Evolutionary conservation across 257 asterid genomes (phyloP), one percentile per base, ranked within the genome.

Genomic region (Fraxinus cuspidata): DNA sequence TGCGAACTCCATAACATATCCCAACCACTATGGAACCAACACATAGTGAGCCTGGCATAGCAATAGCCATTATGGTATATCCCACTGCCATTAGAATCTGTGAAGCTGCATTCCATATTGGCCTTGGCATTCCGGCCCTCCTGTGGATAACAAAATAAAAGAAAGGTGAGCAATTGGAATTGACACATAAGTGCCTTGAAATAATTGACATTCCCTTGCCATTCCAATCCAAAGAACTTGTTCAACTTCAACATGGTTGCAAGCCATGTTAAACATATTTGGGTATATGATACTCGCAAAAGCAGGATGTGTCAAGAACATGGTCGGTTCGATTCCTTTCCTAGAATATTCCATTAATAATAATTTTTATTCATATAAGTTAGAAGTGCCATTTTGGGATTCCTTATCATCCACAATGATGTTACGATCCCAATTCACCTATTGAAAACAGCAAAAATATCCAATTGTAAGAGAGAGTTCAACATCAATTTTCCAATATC

Each of bases 41-140:
- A 79, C 89, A 90, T 0, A 92, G 90, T 0, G 97, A 90, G 10
- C 95, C 96, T 0, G 91, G 90, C 80, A 90, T 13, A 1, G 90
- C 92, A 81, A 88, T 72, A 77, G 95, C 97, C 93, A 90, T 83
- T 11, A 86, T 66, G 60, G 87, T 72, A 79, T 88, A 90, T 21
- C 97, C 95, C 3, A 87, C 38, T 0, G 89, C 88, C 92, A 92
- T 89, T 23, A 92, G 84, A 18, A 90, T 83, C 37, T 90, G 93
- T 0, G 97, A 86, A 15, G 90, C 94, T 1, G 96, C 95, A 28
- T 90, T 90, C 96, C 93, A 89, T 4, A 90, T 25, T 0, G 96
- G 97, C 82, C 97, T 87, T 5, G 96, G 93, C 5, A 86, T 86
- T 75, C 91, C 93, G 2, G 81, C 81, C 81, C 79, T 84, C 87